These are phyloP conservation scores for Tuber melanosporum DNA, from an alignment of 495 filamentous ascomycete genomes.

Conservation along the genomic window DNA sequence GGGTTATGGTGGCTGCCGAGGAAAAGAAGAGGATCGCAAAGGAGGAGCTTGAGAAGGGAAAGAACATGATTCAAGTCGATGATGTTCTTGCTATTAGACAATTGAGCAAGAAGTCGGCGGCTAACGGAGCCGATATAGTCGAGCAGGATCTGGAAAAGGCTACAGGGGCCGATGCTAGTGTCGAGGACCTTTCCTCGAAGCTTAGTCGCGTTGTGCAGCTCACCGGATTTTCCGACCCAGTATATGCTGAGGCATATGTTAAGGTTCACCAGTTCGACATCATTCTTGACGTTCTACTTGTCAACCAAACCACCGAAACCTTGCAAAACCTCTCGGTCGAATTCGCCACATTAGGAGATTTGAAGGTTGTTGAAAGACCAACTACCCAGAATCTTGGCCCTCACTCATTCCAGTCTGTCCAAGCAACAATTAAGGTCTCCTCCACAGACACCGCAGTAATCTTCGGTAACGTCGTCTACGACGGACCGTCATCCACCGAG, in stretches of 20 bases:
- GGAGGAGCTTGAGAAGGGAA: conserved; percentile 83
- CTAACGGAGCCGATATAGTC: conserved; percentile 75
- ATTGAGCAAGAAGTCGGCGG: conserved; percentile 81
- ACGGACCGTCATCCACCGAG: conserved; percentile 89
- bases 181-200: conserved; percentile 83
- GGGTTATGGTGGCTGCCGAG: conserved; percentile 95
- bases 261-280: conserved; percentile 99
- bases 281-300: conserved; percentile 89
- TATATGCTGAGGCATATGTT: conserved; percentile 97
- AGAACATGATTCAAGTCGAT: conserved; percentile 90
- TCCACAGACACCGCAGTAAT: conserved; percentile 99
- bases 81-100: conserved; percentile 90
- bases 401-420: conserved; percentile 94
- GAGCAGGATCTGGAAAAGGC: conserved; percentile 89
- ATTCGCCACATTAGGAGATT: conserved; percentile 93
- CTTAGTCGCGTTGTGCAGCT: conserved; percentile 93
- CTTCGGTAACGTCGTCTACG: conserved; percentile 98
- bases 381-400: conserved; percentile 91
- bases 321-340: conserved; percentile 96
- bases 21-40: conserved; percentile 94
- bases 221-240: conserved; percentile 96
- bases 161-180: conserved; percentile 74
- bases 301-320: conserved; percentile 96
- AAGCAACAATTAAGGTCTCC: conserved; percentile 98
- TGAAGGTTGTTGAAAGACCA: conserved; percentile 95